A percentile compares a stretch with the other conserved stretches of the same genome.
Conservation (phyloP, 1,284 basidiomycete species). For the Cryptococcus floricola region DNA sequence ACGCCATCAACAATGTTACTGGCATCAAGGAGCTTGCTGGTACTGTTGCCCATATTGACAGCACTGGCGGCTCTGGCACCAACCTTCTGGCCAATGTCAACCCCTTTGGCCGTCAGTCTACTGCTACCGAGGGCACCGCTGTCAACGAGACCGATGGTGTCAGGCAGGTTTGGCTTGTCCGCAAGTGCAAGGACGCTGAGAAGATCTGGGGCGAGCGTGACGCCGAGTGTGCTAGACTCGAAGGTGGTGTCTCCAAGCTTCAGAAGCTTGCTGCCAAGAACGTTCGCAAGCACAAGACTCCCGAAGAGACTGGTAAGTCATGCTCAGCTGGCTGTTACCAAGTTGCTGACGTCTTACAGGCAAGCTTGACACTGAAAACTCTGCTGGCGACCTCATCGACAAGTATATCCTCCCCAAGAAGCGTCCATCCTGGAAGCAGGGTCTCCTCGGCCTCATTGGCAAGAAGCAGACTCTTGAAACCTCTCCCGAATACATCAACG, state of each 20-base stretch:
- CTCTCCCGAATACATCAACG: conserved; percentile 53
- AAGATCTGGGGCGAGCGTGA: conserved; percentile 74
- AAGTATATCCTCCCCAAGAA: conserved; percentile 50
- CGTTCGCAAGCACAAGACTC: conserved; percentile 47
- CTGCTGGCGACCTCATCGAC: conserved; percentile 58
- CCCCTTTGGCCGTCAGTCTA: conserved; percentile 14
- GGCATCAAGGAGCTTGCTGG: conserved; percentile 57
- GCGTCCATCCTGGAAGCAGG: conserved; percentile 59
- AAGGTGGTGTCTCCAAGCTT: conserved; percentile 74
- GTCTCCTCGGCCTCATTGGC: conserved; percentile 54
- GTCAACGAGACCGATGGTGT: conserved; percentile 54
- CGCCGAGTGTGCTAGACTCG: conserved; percentile 71
- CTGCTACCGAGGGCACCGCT: conserved; percentile 51
- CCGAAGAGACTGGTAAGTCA: conserved; percentile 45
- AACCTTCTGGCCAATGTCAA: background rate
- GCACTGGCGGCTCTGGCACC: conserved; percentile 11
- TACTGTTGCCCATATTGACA: conserved; percentile 21
- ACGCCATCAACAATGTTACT: conserved; percentile 59
- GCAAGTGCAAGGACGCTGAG: conserved; percentile 76
- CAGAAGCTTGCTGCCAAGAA: conserved; percentile 70
- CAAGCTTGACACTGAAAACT: conserved; percentile 50
- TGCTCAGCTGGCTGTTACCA: conserved; percentile 6
- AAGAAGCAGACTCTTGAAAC: conserved; percentile 55
- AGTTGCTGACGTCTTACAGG: conserved; percentile 17
- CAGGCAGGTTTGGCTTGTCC: conserved; percentile 83